These are phyloP conservation scores for Ramaria rubella DNA, from an alignment of 768 basidiomycete species.

Conservation along the genomic window DNA sequence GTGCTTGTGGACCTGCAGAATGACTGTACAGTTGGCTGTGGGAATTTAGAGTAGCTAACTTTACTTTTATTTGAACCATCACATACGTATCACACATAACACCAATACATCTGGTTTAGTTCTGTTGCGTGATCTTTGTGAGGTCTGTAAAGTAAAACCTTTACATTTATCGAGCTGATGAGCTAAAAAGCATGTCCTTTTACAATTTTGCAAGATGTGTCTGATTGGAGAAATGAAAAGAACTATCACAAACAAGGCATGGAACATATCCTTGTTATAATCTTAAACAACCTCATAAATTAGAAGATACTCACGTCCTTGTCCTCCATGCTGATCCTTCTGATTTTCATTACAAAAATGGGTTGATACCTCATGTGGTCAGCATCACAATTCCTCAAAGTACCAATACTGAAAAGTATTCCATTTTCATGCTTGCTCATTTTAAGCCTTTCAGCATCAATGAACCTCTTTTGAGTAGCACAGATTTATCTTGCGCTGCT, in stretches of 20 bases:
- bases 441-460: not conserved
- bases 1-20: too few relatives aligned
- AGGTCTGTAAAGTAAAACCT: too few relatives aligned
- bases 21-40: too few relatives aligned
- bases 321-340: not conserved
- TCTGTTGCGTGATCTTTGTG: too few relatives aligned
- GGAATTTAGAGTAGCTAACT: too few relatives aligned
- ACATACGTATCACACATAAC: too few relatives aligned
- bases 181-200: slow-evolving; percentile 1
- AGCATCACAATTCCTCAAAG: slow-evolving; percentile 31
- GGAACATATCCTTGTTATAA: not conserved
- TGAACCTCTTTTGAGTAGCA: not conserved
- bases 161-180: slow-evolving; percentile 1
- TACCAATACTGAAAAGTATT: slow-evolving; percentile 7
- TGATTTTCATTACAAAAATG: not conserved
- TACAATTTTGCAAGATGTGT: slow-evolving; percentile 3
- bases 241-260: not conserved
- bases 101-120: too few relatives aligned
- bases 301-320: not conserved
- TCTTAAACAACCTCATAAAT: not conserved
- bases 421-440: slow-evolving; percentile 16
- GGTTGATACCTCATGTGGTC: slow-evolving; percentile 28
- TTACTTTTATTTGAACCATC: too few relatives aligned
- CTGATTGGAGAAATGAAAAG: not conserved
- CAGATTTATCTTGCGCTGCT: not conserved